A percentile compares a stretch with the other conserved stretches of the same genome.
Conservation (phyloP, 768 basidiomycete species). For the Sporobolomyces pararoseus region DNA sequence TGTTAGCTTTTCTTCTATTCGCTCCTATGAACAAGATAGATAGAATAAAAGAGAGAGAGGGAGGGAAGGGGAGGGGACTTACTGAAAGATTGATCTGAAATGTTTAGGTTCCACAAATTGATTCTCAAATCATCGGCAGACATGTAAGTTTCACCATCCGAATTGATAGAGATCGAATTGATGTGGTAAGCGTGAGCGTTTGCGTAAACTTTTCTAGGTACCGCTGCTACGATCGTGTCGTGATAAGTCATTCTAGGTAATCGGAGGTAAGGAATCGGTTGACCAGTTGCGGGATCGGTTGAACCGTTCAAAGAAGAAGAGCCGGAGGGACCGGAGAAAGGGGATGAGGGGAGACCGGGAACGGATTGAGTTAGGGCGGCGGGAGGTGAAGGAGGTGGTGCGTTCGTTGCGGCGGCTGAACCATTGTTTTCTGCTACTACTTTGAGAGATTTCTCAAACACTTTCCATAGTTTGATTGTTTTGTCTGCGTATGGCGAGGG, state of each 20-base stretch:
- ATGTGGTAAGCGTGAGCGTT: conserved; percentile 99
- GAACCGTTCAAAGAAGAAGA: conserved; percentile 17
- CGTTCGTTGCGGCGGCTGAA: conserved; percentile 47
- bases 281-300: conserved; percentile 24
- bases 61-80: conserved; percentile 50
- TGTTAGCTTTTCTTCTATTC: too few relatives aligned
- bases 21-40: neutral
- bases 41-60: neutral
- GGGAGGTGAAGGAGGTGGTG: conserved; percentile 58
- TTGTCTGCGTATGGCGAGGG: conserved; percentile 64
- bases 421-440: conserved; percentile 97
- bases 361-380: conserved; percentile 55
- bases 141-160: conserved; percentile 98
- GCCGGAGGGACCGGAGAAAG: conserved; percentile 21
- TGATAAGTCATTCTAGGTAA: conserved; percentile 88
- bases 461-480: conserved; percentile 99
- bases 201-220: conserved; percentile 96
- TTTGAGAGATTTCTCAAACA: conserved; percentile 95
- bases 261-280: conserved; percentile 55
- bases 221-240: conserved; percentile 97
- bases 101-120: conserved; percentile 97
- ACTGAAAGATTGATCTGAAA: conserved; percentile 99
- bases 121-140: conserved; percentile 97
- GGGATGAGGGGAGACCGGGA: conserved; percentile 30
- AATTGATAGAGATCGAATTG: conserved; percentile 98